A percentile compares a stretch with the other conserved stretches of the same genome.
These are phyloP conservation scores for Cudoniella acicularis DNA, from an alignment of 495 filamentous ascomycete species.

Conservation along the genomic window DNA sequence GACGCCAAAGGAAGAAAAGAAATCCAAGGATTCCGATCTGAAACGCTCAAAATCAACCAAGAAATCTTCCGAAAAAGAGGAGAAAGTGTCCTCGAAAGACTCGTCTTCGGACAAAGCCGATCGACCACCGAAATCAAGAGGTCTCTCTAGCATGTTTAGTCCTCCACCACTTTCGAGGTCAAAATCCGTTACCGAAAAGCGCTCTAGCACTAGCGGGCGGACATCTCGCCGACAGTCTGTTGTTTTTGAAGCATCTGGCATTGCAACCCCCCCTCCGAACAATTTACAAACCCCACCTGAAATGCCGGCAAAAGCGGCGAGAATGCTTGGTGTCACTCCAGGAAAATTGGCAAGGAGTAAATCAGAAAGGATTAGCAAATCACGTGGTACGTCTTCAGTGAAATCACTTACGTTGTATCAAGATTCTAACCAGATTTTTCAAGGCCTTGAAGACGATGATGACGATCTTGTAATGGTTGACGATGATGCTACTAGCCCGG, in stretches of 20 bases:
- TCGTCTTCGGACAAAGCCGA: constrained; percentile 43
- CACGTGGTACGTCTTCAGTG: constrained; percentile 13
- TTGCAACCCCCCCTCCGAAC: constrained; percentile 44
- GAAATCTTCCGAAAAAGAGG: constrained; percentile 26
- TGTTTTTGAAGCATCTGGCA: constrained; percentile 36
- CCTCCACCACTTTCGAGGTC: constrained; percentile 48
- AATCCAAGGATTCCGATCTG: constrained; percentile 24
- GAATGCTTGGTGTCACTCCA: constrained; percentile 42
- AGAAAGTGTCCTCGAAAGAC: constrained; percentile 32
- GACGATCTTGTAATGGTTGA: constrained; percentile 28
- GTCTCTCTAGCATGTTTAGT: constrained; percentile 46
- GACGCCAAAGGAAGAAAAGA: constrained; percentile 34
- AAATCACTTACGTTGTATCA: constrained; percentile 10
- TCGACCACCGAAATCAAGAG: constrained; percentile 31
- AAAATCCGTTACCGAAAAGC: constrained; percentile 46
- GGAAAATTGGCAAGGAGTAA: constrained; percentile 30
- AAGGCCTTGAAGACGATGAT: constrained; percentile 23
- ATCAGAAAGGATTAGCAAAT: constrained; percentile 33
- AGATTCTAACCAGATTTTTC: constrained; percentile 13
- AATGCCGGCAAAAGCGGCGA: constrained; percentile 51
- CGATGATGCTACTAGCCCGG: constrained; percentile 17
- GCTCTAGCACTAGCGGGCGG: constrained; percentile 30
- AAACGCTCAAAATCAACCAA: constrained; percentile 33
- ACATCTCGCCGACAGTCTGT: constrained; percentile 47
- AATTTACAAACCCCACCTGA: constrained; percentile 24